Evolutionary conservation across 225 moss, liverwort and hornwort species (phyloP).

Genomic region (Sphagnum contortum): DNA sequence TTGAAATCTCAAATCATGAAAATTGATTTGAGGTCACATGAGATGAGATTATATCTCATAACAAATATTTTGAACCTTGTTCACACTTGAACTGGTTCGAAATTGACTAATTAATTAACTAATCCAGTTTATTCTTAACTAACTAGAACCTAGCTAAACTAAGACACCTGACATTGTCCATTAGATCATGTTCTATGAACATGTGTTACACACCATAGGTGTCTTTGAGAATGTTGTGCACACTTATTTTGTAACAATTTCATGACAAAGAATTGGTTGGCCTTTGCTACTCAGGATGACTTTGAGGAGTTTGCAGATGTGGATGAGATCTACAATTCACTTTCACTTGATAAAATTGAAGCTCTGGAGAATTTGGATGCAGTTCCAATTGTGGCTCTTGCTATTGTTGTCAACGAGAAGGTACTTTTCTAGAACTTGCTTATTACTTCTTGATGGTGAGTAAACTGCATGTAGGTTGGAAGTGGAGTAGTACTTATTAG

Average conservation of each 20-base stretch:
- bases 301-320: constrained; percentile 81
- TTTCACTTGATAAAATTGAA: constrained; percentile 93
- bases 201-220: too few relatives aligned
- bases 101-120: not conserved
- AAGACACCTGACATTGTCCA: not conserved
- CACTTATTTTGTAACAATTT: not conserved
- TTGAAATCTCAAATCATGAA: too few relatives aligned
- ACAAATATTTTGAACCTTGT: too few relatives aligned
- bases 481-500: too few relatives aligned
- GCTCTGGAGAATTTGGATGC: constrained; percentile 78
- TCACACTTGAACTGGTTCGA: not conserved
- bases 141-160: too few relatives aligned
- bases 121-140: too few relatives aligned
- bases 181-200: not conserved
- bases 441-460: too few relatives aligned
- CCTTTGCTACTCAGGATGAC: constrained; percentile 47
- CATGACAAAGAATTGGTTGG: not conserved
- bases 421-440: constrained; percentile 12
- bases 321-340: constrained; percentile 76
- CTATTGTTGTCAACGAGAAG: constrained; percentile 82
- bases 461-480: too few relatives aligned
- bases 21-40: too few relatives aligned
- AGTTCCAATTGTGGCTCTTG: constrained; percentile 60
- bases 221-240: too few relatives aligned
- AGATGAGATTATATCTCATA: too few relatives aligned